Base-by-base conservation (phyloP, 2,329 filamentous ascomycete genomes). In the Alternaria infectoria region DNA sequence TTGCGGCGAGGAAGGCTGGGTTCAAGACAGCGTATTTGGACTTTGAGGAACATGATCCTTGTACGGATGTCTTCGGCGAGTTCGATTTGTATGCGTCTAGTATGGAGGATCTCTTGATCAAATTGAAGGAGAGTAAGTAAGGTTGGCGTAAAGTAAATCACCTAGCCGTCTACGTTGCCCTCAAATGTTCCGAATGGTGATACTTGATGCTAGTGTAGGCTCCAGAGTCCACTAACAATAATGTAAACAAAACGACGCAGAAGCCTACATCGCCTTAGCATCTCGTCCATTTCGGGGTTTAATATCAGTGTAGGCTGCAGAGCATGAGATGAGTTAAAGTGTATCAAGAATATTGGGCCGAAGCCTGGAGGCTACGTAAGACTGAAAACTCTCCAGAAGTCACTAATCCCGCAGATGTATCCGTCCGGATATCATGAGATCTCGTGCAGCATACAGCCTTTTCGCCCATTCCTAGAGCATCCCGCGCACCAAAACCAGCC, bases 11-110 rank as follows among this genome's bases (percentile, higher is more conserved):
- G 17, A 63, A 64, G 28, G 71, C 65, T 8, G 71, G 71, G 11
- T 74, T 73, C 19, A 70, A 69, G 51, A 74, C 71, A 3, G 71
- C 71, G n/a, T 74, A 70, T 58, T 8, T 74, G 36, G 64, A 67
- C 15, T 72, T 72, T 19, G 71, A 74, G 12, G 71, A 74, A 43
- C 70, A 69, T 30, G 69, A 73, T 54, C 69, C 71, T 0, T 67
- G 68, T 9, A 73, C 70, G 2, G 68, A 69, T 28, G 57, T 73
- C 4, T 73, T 73, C 65, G 71, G 71, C 1, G 54, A 69, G 49
- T 74, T 74, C 49, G 70, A 74, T 55, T 5, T 74, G n/a, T 74
- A 74, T 58, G 71, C 68, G 5, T 47, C 58, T 12, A 69, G 68
- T 54, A 74, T 74, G 71, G 54, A 54, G 12, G 67, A 72, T 10